Base-by-base conservation (phyloP, 78 protist species). In the Speleostelium caveatum region DNA sequence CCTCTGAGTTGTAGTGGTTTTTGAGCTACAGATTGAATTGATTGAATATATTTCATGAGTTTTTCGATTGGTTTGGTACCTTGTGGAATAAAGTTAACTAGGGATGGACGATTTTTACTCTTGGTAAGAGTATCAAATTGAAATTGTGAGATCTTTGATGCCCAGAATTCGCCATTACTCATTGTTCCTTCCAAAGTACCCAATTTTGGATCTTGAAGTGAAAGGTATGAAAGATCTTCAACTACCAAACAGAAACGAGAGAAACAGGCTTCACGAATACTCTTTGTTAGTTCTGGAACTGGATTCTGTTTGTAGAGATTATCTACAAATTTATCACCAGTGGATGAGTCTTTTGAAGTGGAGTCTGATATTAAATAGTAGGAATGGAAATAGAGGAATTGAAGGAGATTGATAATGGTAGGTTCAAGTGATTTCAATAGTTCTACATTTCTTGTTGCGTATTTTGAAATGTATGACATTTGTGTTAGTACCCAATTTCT, bases 321-420 rank as follows among this genome's bases (percentile, higher is more conserved):
- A 1, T 71, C 53, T 19, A 32, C 8, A 17, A 73, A 59, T 26
- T 55, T 42, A 26, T 32, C 24, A 17, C 24, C 38, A 39, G 86
- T 38, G 3, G 68, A 21, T 28, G 75, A 6, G 8, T 35, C 38
- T 12, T 49, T 17, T 3, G 32, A 7, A 10, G 16, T 21, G 1
- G 86, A 61, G 2, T 4, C 26, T 14, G 17, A 19, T 2, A 42
- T 49, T 19, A 45, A n/a, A 59, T 38, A 83, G 67, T 68, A 83
- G 7, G 91, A 35, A 17, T 83, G 35, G 73, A 83, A 83, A n/a
- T 69, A 83, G 26, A 83, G 61, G 79, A 83, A 83, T 59, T 83
- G 61, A n/a, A 69, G 51, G 19, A 83, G 21, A 10, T 69, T 61
- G 10, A 59, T 17, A 36, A 83, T 58, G 21, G 36, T 61, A 60